Conservation (phyloP, 345 rosid species). For the Salix udensis region DNA sequence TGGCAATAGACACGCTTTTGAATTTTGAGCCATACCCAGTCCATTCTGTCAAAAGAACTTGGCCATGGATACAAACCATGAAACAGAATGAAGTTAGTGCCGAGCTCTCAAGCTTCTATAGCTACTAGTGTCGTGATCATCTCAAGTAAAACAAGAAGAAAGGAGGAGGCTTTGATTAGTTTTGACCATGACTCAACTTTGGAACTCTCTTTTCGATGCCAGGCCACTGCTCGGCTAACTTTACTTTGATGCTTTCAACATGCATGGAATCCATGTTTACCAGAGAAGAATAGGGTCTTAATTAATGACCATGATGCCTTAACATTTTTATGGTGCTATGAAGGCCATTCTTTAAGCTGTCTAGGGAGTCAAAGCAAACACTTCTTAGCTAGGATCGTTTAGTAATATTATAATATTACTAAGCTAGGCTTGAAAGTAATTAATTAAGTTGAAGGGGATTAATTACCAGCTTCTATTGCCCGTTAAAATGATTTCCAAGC, state of each 20-base stretch:
- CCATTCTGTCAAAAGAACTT: neutral
- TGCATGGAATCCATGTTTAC: too few species aligned
- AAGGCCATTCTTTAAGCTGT: too few species aligned
- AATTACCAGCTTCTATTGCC: neutral
- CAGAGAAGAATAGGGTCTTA: too few species aligned
- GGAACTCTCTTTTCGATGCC: neutral
- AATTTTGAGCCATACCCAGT: neutral
- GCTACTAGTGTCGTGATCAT: neutral
- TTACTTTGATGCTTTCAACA: too few species aligned
- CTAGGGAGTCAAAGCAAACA: neutral
- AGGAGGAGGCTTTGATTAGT: neutral
- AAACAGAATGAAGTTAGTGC: neutral
- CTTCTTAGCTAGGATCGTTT: neutral
- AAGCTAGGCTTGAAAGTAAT: neutral
- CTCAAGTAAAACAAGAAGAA: neutral
- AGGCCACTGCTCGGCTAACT: neutral
- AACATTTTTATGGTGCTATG: too few species aligned
- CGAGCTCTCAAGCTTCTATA: neutral
- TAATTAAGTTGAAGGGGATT: neutral
- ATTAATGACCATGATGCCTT: too few species aligned
- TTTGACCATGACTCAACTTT: neutral
- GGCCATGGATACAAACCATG: neutral
- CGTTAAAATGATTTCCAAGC: neutral
- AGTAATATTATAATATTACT: neutral
- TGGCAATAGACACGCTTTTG: too few species aligned